Base-by-base conservation (phyloP, 768 basidiomycete species). In the Termitomyces sp. region DNA sequence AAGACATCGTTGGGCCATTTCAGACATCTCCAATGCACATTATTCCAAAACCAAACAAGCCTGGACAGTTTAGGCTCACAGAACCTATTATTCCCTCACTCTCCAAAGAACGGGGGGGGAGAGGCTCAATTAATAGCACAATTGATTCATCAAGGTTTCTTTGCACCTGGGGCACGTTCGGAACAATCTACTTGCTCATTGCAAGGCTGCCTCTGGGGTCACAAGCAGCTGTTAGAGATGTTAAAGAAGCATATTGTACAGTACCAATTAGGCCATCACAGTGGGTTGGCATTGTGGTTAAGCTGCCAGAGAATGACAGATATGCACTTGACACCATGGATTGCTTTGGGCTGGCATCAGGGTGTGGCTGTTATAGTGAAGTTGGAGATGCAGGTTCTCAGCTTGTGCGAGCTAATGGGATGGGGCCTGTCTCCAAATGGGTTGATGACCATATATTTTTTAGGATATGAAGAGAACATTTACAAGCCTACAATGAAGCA, bases 91-190 rank as follows among this genome's bases (percentile, higher is more conserved):
- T n/a, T 3, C 4, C n/a, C 18, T 3, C 36, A 38, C 36, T 38
- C 36, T 5, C 6, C 6, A 4, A 6, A 0, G 1, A 14, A 36
- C 3, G 36, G 13, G 0, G 2, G 1, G 4, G 6, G 12, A 3
- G 26, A 2, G 26, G 26, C 26, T 40, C n/a, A 9, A 40, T 40
- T 5, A 40, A 40, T 3, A 40, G 40, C 8, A 5, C 7, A 0
- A 40, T 40, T 5, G 8, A 40, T 4, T n/a, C 18, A 0, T 6
- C 18, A 2, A 0, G 1, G 0, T 40, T 40, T n/a, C 40, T n/a
- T 0, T 40, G 40, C 40, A 40, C 18, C 0, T 40, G 40, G 18
- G 9, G 40, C 0, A 40, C 18, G 3, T 40, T 40, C 6, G 2
- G 7, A 7, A 7, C 2, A 0, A 5, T 40, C 0, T 40, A 6